Conservation (phyloP, 352 stramenopile species). For the Hyaloperonospora arabidopsidis region DNA sequence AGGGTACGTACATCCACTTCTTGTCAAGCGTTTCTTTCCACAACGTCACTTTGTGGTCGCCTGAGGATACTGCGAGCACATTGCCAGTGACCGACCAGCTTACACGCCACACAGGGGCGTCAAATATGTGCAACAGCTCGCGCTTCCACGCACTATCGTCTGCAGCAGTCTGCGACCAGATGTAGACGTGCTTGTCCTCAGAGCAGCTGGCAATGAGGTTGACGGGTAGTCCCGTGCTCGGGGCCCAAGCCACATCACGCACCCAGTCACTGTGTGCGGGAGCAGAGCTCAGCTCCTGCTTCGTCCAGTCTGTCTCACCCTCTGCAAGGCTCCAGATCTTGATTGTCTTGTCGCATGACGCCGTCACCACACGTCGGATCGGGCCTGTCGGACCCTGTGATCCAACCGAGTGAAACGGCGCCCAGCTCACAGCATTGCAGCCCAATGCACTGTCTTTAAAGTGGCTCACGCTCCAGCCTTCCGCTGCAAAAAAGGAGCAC, state of each 20-base stretch:
- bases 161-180: slow-evolving; percentile 90
- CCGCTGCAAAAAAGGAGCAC: slow-evolving; percentile 28
- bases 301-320: slow-evolving; percentile 69
- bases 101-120: slow-evolving; percentile 96
- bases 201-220: slow-evolving; percentile 92
- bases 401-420: slow-evolving; percentile 77
- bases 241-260: slow-evolving; percentile 96
- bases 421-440: slow-evolving; percentile 96
- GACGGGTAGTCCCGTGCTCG: slow-evolving; percentile 86
- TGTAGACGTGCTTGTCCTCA: slow-evolving; percentile 88
- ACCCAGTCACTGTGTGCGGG: slow-evolving; percentile 93
- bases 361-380: slow-evolving; percentile 88
- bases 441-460: slow-evolving; percentile 93
- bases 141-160: slow-evolving; percentile 83
- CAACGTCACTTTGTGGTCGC: slow-evolving; percentile 94
- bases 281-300: slow-evolving; percentile 63
- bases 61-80: slow-evolving; percentile 95
- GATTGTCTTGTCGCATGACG: slow-evolving; percentile 96
- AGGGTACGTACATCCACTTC: slow-evolving; percentile 87
- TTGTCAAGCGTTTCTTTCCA: slow-evolving; percentile 98
- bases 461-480: slow-evolving; percentile 88
- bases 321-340: slow-evolving; percentile 90
- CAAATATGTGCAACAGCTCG: slow-evolving; percentile 90
- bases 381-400: slow-evolving; percentile 36
- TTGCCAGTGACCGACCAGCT: slow-evolving; percentile 98